A percentile compares a stretch with the other conserved stretches of the same genome.
Evolutionary conservation across 805 yeast species (phyloP).

Genomic region (Saccharomycopsis fodiens): DNA sequence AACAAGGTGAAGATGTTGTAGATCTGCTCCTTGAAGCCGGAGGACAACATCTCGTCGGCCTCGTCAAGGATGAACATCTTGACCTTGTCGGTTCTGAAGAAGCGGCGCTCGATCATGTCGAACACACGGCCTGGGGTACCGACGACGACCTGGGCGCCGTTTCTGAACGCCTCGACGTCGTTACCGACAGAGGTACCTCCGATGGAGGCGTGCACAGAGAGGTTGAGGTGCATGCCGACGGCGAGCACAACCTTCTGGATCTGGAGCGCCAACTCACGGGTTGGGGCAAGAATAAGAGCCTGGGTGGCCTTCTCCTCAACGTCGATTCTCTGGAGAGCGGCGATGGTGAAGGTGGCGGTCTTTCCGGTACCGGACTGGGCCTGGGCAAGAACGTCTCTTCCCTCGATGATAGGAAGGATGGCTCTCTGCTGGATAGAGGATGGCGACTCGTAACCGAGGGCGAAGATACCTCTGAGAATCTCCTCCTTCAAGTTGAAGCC

Average conservation of each 20-base stretch:
- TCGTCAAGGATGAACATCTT: slow-evolving; percentile 96
- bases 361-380: slow-evolving; percentile 90
- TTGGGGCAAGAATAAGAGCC: slow-evolving; percentile 93
- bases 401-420: slow-evolving; percentile 67
- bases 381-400: slow-evolving; percentile 60
- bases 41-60: slow-evolving; percentile 93
- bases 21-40: slow-evolving; percentile 94
- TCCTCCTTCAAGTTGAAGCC: slow-evolving; percentile 67
- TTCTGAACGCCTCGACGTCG: slow-evolving; percentile 75
- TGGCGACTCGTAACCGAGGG: slow-evolving; percentile 76
- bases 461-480: slow-evolving; percentile 69
- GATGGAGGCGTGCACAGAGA: slow-evolving; percentile 91
- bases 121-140: slow-evolving; percentile 98
- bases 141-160: slow-evolving; percentile 88
- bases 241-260: slow-evolving; percentile 89
- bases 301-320: slow-evolving; percentile 67
- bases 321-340: slow-evolving; percentile 70
- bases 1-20: slow-evolving; percentile 85
- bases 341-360: slow-evolving; percentile 83
- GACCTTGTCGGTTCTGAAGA: slow-evolving; percentile 71
- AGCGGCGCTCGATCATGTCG: slow-evolving; percentile 91
- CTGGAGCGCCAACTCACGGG: slow-evolving; percentile 95
- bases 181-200: slow-evolving; percentile 92
- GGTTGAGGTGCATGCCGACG: slow-evolving; percentile 83
- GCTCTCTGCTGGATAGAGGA: slow-evolving; percentile 81